phyloP scores from a whole-genome alignment of 1,139 yeast species.

The Geotrichum europaeum region DNA sequence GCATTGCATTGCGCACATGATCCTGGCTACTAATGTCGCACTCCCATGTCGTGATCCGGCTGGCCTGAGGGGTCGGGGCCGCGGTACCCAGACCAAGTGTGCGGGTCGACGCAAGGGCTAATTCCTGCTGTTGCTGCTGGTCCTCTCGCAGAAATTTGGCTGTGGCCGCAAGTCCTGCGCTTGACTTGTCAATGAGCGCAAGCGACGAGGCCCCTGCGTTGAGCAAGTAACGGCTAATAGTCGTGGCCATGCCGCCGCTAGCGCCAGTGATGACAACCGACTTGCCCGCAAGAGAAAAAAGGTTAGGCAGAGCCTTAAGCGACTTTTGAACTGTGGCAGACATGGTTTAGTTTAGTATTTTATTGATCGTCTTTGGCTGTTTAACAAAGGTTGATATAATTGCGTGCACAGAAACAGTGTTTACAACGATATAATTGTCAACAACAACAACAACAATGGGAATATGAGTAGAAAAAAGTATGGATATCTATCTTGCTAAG shows the following conservation, averaged over 20 bases:
- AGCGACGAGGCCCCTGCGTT: conserved; percentile 27
- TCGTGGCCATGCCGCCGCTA: conserved; percentile 73
- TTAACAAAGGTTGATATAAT: no score
- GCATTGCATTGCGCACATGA: conserved; percentile 53
- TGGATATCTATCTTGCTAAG: no score
- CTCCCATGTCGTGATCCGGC: conserved; percentile 54
- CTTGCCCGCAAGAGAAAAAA: conserved; percentile 35
- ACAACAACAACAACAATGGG: no score
- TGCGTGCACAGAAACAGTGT: no score
- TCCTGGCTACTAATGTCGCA: conserved; percentile 69
- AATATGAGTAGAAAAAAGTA: no score
- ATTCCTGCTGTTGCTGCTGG: conserved; percentile 22
- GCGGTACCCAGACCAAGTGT: not conserved
- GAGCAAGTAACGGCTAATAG: conserved; percentile 40
- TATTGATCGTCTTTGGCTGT: not conserved
- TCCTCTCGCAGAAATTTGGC: conserved; percentile 26
- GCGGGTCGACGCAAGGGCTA: not conserved
- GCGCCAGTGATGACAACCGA: conserved; percentile 77
- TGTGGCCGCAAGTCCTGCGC: conserved; percentile 58
- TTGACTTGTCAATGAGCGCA: conserved; percentile 68
- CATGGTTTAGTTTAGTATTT: not conserved
- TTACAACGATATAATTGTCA: no score
- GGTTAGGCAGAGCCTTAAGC: conserved; percentile 9
- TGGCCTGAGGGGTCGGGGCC: not conserved
- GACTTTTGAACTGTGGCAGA: not conserved